Base-by-base conservation (phyloP, 1,284 basidiomycete species). In the Fomitopsis betulina region DNA sequence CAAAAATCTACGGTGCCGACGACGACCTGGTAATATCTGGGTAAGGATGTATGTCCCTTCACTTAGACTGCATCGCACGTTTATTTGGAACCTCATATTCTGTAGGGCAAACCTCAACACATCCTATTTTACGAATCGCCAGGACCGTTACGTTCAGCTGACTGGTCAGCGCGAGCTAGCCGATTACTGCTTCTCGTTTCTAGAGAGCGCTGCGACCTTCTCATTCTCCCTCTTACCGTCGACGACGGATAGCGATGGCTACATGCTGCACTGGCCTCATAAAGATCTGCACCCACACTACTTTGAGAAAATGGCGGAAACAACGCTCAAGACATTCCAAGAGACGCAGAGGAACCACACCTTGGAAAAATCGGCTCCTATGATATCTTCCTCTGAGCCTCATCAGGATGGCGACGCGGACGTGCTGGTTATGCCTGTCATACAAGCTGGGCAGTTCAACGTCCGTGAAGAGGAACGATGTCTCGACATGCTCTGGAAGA, bases 1-100 rank as follows among this genome's bases (percentile, higher is more conserved):
- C 95, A 23, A 99, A 99, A 75, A 84, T 96, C 59, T 99, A 99
- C 68, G 93, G 93, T 17, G 89, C 85, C 0, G 97, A 99, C 69
- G 87, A 98, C 69, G 86, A 94, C 58, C 82, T 99, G 39, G 85
- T 99, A 70, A 87, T 99, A 62, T 94, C 87, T 67, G 97, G 96
- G 95, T 96, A 69, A 75, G 91, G 77, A 23, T 23, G 43, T 54
- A 54, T 52, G 40, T 53, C 52, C 55, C 52, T 3, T 59, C 13
- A n/a, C 37, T 21, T 13, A 5, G 47, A 17, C 21, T 33, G 25
- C 59, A 43, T 43, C 37, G 50, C 25, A 51, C 35, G 21, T 56
- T 9, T 45, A 53, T 49, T 10, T 33, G 19, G 39, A 38, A 49
- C 32, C n/a, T 21, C 15, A 35, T 21, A 5, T 8, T 15, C 2